Conservation (phyloP, 371 early-diverging fungal species). For the Mucor sp. region DNA sequence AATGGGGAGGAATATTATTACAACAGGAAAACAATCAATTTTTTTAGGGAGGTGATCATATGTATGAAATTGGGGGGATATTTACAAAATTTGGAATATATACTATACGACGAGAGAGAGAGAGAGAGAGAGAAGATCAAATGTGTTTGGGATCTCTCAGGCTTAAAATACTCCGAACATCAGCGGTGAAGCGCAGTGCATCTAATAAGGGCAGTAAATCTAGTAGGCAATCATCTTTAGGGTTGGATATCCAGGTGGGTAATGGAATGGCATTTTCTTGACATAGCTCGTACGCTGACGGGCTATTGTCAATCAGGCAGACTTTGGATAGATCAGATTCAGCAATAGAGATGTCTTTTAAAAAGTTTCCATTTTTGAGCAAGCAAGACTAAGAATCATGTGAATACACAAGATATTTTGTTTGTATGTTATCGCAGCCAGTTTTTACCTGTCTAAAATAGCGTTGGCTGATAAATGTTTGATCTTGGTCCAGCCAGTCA, state of each 20-base stretch:
- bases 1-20: neutral
- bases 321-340: constrained; percentile 87
- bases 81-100: neutral
- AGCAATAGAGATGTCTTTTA: constrained; percentile 84
- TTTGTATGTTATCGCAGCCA: neutral
- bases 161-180: constrained; percentile 70
- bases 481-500: constrained; percentile 85
- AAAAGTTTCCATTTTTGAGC: constrained; percentile 71
- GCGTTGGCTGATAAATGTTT: constrained; percentile 70
- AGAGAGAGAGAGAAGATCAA: no score
- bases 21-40: neutral
- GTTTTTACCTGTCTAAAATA: constrained; percentile 82
- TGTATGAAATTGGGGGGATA: neutral
- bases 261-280: constrained; percentile 87
- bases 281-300: constrained; percentile 81
- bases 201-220: constrained; percentile 85
- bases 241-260: constrained; percentile 78
- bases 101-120: no score
- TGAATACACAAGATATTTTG: neutral
- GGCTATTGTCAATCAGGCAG: constrained; percentile 89
- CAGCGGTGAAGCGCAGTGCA: constrained; percentile 80
- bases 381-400: constrained; percentile 64
- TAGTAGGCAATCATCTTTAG: constrained; percentile 78
- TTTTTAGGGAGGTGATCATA: neutral
- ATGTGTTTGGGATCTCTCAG: constrained; percentile 1